Conservation (phyloP, 495 filamentous ascomycete genomes). For the Trichoderma reesei region DNA sequence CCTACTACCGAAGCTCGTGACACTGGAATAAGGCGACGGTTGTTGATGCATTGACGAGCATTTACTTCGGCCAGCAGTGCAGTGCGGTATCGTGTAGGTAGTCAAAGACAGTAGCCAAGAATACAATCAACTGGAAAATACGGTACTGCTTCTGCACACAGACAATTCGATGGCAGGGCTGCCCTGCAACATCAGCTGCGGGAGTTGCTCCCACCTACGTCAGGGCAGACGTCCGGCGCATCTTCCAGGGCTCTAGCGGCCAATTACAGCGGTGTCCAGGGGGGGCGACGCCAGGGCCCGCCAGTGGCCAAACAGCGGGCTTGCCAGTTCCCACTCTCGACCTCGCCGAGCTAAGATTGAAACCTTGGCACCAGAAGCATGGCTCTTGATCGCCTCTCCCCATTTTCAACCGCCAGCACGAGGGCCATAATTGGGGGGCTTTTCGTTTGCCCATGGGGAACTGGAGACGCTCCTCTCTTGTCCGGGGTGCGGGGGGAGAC, state of each 20-base stretch:
- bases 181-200: background rate
- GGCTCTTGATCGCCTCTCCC: background rate
- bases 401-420: background rate
- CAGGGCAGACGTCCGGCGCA: background rate
- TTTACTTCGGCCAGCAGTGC: no score
- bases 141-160: background rate
- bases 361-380: no score
- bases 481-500: background rate
- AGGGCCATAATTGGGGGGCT: background rate
- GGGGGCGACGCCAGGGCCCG: background rate
- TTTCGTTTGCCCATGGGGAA: conserved; percentile 1
- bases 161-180: background rate
- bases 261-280: conserved; percentile 7
- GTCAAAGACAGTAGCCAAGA: no score
- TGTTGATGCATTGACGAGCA: background rate
- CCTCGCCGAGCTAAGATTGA: background rate
- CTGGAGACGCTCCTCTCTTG: background rate
- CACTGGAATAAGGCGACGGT: no score
- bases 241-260: background rate
- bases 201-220: conserved; percentile 1
- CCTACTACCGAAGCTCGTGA: no score
- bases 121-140: no score
- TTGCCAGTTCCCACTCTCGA: background rate
- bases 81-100: background rate
- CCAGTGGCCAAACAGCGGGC: background rate